Evolutionary conservation across 2,329 filamentous ascomycete genomes (phyloP).

Genomic region (Cercospora sojina): DNA sequence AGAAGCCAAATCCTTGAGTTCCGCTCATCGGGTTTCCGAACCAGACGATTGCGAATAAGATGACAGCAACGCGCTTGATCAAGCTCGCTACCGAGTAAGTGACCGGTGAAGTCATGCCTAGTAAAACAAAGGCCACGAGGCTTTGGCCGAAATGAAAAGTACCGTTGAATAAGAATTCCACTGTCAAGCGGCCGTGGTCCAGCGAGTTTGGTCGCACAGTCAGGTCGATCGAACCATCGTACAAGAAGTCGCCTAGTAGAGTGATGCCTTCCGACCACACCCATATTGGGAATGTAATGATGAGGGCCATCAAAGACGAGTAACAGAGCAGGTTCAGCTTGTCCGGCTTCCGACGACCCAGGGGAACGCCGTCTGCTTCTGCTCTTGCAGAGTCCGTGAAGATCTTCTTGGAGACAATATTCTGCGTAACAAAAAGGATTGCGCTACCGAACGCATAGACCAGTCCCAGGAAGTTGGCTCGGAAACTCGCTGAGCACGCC

Average conservation of each 20-base stretch:
- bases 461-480: constrained; percentile 87
- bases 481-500: constrained; percentile 89
- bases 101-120: constrained; percentile 92
- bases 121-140: constrained; percentile 86
- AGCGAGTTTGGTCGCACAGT: constrained; percentile 73
- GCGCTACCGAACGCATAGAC: constrained; percentile 85
- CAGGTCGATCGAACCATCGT: constrained; percentile 75
- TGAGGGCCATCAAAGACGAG: constrained; percentile 88
- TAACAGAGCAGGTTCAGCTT: constrained; percentile 97
- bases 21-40: constrained; percentile 86
- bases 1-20: constrained; percentile 80
- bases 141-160: constrained; percentile 96
- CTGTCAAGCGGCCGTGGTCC: constrained; percentile 58
- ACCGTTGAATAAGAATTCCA: constrained; percentile 98
- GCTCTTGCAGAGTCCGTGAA: constrained; percentile 91
- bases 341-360: constrained; percentile 76
- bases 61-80: constrained; percentile 97
- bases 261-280: constrained; percentile 82
- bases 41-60: constrained; percentile 92
- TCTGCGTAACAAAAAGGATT: constrained; percentile 93
- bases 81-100: constrained; percentile 95
- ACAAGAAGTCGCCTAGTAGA: constrained; percentile 73
- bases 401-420: constrained; percentile 96
- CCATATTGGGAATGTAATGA: constrained; percentile 89
- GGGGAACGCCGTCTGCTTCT: constrained; percentile 68